Base-by-base conservation (phyloP, 441 rosid species). In the Metrosideros polymorpha region DNA sequence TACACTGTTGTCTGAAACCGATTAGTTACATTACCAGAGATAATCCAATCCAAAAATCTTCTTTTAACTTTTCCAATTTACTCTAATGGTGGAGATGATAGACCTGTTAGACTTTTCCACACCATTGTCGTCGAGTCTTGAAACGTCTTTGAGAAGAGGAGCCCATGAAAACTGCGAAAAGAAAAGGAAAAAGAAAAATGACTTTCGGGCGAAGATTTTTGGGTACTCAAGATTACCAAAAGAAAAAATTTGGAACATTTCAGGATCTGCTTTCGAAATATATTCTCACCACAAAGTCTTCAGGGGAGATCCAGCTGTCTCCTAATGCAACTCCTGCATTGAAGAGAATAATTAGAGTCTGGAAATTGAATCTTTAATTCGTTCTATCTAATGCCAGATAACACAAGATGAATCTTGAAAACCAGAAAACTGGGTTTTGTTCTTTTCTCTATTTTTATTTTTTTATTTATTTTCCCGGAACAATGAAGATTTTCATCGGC, bases 271-370 rank as follows among this genome's bases (percentile, higher is more conserved):
- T 19, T 66, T 61, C 1, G n/a, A 19, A 66, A 19, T 66, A 66
- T 19, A 19, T 35, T 57, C 89, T 92, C 83, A 95, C 99, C 91
- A 94, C 99, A 90, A 93, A 97, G 90, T 97, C 99, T 91, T 95
- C 98, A 18, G 98, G 99, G 83, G 99, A 97, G 86, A 95, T 96
- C 99, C 99, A 96, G 89, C 93, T 93, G 87, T 97, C 94, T 86
- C 99, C 98, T 88, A 95, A 89, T n/a, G 89, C 93, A 56, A 97
- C 95, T 86, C 99, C 99, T 95, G 82, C 52, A 88, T 15, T 53
- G 43, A 82, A 66, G 79, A 66, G 47, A 39, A 9, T 10, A 66
- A 66, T 66, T 15, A 66, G 42, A 22, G 47, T 66, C 47, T 47
- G 22, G 47, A 19, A 22, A 19, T 35, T 35, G 47, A 66, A 66